These are phyloP conservation scores for Populus hybrid DNA, from an alignment of 441 rosid species.

Conservation along the genomic window DNA sequence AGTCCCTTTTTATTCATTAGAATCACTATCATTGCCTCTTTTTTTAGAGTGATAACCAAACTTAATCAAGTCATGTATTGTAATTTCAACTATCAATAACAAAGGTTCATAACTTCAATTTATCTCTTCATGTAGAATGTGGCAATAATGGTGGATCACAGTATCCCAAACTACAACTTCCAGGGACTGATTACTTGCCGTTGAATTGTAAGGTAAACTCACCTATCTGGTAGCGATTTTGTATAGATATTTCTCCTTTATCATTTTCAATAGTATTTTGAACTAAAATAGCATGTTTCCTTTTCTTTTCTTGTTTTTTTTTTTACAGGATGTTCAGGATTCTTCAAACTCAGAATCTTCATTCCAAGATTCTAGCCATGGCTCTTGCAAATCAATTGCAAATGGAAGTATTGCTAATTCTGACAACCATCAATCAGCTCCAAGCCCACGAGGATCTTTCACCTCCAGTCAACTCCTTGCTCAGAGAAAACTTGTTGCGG, in stretches of 20 bases:
- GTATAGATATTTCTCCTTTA: not conserved
- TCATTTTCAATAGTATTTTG: not conserved
- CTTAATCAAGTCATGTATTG: not conserved
- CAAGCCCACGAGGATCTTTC: constrained; percentile 44
- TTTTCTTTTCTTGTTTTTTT: not conserved
- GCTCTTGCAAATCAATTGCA: constrained; percentile 25
- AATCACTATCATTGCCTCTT: not conserved
- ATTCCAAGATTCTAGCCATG: constrained; percentile 25
- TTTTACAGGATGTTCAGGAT: constrained; percentile 39
- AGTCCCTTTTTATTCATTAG: not conserved
- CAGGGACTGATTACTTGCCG: constrained; percentile 61
- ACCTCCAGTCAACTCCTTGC: constrained; percentile 50
- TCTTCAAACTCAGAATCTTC: constrained; percentile 31
- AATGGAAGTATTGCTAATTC: constrained; percentile 49
- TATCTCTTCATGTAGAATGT: constrained; percentile 45
- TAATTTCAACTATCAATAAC: not conserved
- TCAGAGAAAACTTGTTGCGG: constrained; percentile 71
- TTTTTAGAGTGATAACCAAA: not conserved
- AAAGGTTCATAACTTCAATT: constrained; percentile 3
- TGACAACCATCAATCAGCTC: constrained; percentile 40
- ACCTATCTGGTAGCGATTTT: constrained; percentile 10
- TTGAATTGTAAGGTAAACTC: constrained; percentile 59
- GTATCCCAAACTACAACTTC: constrained; percentile 73
- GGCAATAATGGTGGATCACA: constrained; percentile 56
- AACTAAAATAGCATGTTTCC: not conserved